Conservation (phyloP, 352 stramenopile genomes). For the Phytophthora ramorum region DNA sequence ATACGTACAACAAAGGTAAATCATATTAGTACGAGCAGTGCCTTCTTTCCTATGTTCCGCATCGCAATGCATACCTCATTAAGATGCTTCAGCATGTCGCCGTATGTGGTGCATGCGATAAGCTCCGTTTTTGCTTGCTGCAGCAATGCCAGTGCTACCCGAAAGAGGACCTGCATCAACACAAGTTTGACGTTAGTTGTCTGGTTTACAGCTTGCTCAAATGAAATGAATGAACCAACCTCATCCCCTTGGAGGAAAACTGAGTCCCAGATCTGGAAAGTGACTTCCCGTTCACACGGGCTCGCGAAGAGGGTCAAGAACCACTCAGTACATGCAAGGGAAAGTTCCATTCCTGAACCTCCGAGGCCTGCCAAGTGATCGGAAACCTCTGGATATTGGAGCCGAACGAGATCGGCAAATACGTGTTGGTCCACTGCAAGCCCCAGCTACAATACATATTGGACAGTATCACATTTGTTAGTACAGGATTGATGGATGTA, state of each 20-base stretch:
- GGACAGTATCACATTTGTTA: conserved; percentile 9
- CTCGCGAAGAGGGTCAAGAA: conserved; percentile 90
- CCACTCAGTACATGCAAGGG: conserved; percentile 88
- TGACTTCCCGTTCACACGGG: conserved; percentile 75
- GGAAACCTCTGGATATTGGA: conserved; percentile 76
- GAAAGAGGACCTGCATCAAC: conserved; percentile 72
- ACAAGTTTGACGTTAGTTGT: conserved; percentile 2
- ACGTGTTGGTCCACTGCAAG: conserved; percentile 90
- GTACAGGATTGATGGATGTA: neutral
- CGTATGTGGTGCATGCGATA: conserved; percentile 70
- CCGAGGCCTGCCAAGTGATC: conserved; percentile 70
- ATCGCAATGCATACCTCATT: conserved; percentile 63
- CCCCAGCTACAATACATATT: conserved; percentile 54
- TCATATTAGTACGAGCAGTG: neutral
- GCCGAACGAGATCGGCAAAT: conserved; percentile 83
- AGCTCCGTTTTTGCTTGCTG: conserved; percentile 66
- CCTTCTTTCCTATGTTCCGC: neutral
- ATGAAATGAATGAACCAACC: conserved; percentile 37
- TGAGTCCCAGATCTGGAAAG: conserved; percentile 83
- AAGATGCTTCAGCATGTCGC: conserved; percentile 80
- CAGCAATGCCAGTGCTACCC: conserved; percentile 74
- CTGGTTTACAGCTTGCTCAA: neutral
- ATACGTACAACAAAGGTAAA: neutral
- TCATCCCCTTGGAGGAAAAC: conserved; percentile 88
- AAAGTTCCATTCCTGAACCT: conserved; percentile 87